Base-by-base conservation (phyloP, 148 eudicot genomes). In the Dianthus caryophyllus region DNA sequence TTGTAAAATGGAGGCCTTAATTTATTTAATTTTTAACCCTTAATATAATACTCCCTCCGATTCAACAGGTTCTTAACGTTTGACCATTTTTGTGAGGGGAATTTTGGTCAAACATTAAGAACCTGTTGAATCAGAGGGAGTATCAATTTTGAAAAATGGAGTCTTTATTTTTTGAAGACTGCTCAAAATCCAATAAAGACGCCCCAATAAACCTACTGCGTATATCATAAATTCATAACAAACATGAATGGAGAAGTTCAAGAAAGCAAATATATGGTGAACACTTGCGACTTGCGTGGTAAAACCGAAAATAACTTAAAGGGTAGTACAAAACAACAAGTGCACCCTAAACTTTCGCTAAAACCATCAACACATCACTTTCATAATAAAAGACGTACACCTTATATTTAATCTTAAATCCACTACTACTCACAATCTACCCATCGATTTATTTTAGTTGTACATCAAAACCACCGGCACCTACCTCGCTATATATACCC, bases 401-500 rank as follows among this genome's bases (percentile, higher is more conserved):
- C 48, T 44, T 33, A 33, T 7, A 33, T 33, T 2, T 12, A 64
- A 52, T 16, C 46, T 13, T 38, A 33, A 33, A 30, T 66, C 60
- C 66, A 54, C 26, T 27, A 12, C 27, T 41, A 22, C 30, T n/a
- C 71, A 68, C 67, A 24, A 33, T 7, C 4, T 51, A 51, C 27
- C 56, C 56, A 20, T 12, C 18, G 56, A n/a, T n/a, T n/a, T n/a
- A n/a, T n/a, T n/a, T 51, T 51, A 47, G 78, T 75, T 62, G 73
- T 41, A 48, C 9, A 13, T 1, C 9, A 73, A 71, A 75, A 75
- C 78, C 74, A 65, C 50, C n/a, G 74, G 78, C 78, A 54, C 51
- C 43, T 64, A 31, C 50, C 39, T 57, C 36, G n/a, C 43, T 39
- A 20, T 11, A 2, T 25, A 49, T 47, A 47, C 16, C 39, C n/a